Evolutionary conservation across 495 filamentous ascomycete genomes (phyloP).

Genomic region (Opeltia flavorubescens): DNA sequence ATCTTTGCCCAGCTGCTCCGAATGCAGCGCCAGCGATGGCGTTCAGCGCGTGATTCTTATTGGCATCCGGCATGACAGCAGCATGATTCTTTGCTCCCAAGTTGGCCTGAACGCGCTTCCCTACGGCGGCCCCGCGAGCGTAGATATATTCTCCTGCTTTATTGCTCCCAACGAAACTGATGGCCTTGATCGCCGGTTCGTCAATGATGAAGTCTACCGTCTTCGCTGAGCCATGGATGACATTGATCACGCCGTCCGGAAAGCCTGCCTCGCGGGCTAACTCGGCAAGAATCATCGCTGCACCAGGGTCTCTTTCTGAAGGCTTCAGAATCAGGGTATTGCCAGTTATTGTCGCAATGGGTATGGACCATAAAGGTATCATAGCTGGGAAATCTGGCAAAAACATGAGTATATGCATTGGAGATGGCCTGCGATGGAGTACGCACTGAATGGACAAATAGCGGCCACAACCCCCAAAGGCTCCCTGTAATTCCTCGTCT

Average conservation of each 20-base stretch:
- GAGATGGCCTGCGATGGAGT: not conserved
- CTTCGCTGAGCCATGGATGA: slow-evolving; percentile 80
- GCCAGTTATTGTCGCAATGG: slow-evolving; percentile 84
- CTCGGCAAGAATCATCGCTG: slow-evolving; percentile 94
- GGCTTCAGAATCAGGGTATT: slow-evolving; percentile 95
- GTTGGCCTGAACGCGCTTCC: slow-evolving; percentile 92
- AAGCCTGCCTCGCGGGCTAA: slow-evolving; percentile 84
- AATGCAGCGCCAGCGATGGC: slow-evolving; percentile 91
- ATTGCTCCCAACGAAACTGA: slow-evolving; percentile 94
- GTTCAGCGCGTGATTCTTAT: slow-evolving; percentile 95
- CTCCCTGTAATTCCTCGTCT: slow-evolving; percentile 85
- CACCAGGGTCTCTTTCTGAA: slow-evolving; percentile 95
- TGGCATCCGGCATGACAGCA: slow-evolving; percentile 85
- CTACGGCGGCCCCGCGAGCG: slow-evolving; percentile 76
- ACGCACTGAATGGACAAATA: slow-evolving; percentile 96
- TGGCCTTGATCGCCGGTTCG: slow-evolving; percentile 91
- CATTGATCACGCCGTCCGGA: slow-evolving; percentile 85
- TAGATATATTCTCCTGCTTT: slow-evolving; percentile 97
- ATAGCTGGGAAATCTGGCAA: slow-evolving; percentile 88
- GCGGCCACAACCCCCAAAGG: slow-evolving; percentile 89
- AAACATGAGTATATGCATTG: not conserved
- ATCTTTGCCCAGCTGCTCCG: slow-evolving; percentile 91
- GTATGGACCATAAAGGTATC: slow-evolving; percentile 97
- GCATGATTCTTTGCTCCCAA: slow-evolving; percentile 98
- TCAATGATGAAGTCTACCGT: slow-evolving; percentile 97